These are phyloP conservation scores for Pulveroboletus ravenelii DNA, from an alignment of 768 basidiomycete species.

Conservation along the genomic window DNA sequence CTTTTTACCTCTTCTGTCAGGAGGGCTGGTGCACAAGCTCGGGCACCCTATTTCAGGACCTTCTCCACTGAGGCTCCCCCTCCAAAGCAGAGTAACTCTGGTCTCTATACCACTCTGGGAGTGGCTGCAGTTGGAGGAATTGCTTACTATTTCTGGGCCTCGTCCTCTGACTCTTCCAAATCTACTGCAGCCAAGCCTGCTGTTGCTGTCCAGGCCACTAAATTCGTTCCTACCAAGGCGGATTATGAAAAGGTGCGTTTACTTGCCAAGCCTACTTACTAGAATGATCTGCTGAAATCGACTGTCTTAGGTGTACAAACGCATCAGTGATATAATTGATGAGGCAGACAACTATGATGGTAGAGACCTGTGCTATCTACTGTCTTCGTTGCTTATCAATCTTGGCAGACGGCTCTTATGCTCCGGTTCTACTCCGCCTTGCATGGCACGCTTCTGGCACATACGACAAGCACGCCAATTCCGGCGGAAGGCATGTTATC, in stretches of 20 bases:
- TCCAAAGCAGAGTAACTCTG: slow-evolving; percentile 48
- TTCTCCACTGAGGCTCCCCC: slow-evolving; percentile 52
- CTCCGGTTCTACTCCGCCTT: slow-evolving; percentile 81
- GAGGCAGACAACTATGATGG: slow-evolving; percentile 78
- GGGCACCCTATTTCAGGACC: slow-evolving; percentile 45
- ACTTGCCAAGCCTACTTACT: neutral
- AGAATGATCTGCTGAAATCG: neutral
- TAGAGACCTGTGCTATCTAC: slow-evolving; percentile 26
- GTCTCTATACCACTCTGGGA: slow-evolving; percentile 58
- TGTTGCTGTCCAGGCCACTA: slow-evolving; percentile 55
- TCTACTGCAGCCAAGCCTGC: slow-evolving; percentile 56
- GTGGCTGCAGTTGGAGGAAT: slow-evolving; percentile 56
- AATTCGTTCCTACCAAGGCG: slow-evolving; percentile 70
- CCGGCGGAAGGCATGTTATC: slow-evolving; percentile 67
- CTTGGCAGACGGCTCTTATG: slow-evolving; percentile 75
- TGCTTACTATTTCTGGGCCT: slow-evolving; percentile 58
- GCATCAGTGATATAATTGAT: slow-evolving; percentile 72
- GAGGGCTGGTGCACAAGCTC: slow-evolving; percentile 30
- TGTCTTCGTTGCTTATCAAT: neutral
- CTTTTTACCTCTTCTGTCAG: slow-evolving; percentile 28
- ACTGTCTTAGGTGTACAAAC: slow-evolving; percentile 75
- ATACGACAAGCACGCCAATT: slow-evolving; percentile 73
- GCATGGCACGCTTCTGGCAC: slow-evolving; percentile 96
- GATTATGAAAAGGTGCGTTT: slow-evolving; percentile 81
- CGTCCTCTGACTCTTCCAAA: slow-evolving; percentile 41